These are phyloP conservation scores for Rutstroemia sp. DNA, from an alignment of 2,329 filamentous ascomycete species.

Conservation along the genomic window DNA sequence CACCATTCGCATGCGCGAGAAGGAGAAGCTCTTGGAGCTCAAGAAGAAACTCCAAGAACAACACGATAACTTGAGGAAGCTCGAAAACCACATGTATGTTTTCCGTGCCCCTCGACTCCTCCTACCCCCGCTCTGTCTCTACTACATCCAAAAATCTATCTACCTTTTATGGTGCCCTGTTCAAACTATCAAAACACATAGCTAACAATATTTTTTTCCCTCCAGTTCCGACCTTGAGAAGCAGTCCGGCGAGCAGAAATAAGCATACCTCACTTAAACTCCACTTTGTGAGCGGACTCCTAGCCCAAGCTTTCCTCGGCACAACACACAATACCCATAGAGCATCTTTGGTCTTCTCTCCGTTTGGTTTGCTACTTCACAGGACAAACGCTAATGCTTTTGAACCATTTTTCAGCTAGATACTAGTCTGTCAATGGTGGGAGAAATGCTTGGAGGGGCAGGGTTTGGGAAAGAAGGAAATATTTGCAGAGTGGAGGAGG, in stretches of 20 bases:
- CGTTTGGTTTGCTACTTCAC: no score
- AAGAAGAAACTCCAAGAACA: slow-evolving; percentile 69
- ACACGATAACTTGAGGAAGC: slow-evolving; percentile 74
- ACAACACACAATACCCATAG: no score
- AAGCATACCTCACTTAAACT: slow-evolving; percentile 14
- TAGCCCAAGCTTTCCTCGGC: neutral
- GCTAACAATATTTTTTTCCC: slow-evolving; percentile 11
- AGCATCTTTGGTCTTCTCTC: no score
- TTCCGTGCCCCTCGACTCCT: neutral
- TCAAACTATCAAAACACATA: neutral
- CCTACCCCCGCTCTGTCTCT: neutral
- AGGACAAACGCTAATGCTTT: no score
- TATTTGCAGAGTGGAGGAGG: neutral
- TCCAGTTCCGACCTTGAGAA: slow-evolving; percentile 69
- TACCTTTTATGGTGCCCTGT: neutral
- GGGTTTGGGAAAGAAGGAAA: neutral
- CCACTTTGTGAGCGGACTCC: neutral
- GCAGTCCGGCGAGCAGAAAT: slow-evolving; percentile 42
- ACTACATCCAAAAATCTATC: no score
- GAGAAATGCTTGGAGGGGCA: neutral
- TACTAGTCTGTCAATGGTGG: no score
- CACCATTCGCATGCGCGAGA: slow-evolving; percentile 10
- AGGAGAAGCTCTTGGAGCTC: slow-evolving; percentile 56
- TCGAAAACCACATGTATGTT: slow-evolving; percentile 79
- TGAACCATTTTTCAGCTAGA: no score